Percentiles rank a stretch among this genome's conserved stretches.
Conservation (phyloP, 2,329 filamentous ascomycete genomes). For the Stachybotrys chartarum region DNA sequence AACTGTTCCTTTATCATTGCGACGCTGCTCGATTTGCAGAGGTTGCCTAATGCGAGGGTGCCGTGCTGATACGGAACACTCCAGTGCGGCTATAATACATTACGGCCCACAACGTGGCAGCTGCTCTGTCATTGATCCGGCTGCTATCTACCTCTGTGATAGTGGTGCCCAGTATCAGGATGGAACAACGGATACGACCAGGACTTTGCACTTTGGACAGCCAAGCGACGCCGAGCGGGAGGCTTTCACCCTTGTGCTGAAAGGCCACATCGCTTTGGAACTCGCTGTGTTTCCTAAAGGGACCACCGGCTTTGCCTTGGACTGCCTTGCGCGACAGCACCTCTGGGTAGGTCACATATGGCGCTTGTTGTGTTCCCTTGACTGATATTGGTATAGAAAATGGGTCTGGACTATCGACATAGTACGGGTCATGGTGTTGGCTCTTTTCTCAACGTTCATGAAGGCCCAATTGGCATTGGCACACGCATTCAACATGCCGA, state of each 20-base stretch:
- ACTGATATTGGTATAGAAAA: conserved; percentile 20
- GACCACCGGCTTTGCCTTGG: conserved; percentile 87
- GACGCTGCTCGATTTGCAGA: not conserved
- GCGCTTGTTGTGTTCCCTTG: not conserved
- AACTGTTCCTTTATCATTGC: not conserved
- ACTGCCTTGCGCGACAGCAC: conserved; percentile 80
- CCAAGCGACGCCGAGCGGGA: conserved; percentile 79
- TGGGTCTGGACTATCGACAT: conserved; percentile 91
- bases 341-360: conserved; percentile 63
- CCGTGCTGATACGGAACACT: conserved; percentile 3
- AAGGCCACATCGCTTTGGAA: conserved; percentile 87
- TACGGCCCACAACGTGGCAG: conserved; percentile 82
- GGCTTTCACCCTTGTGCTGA: conserved; percentile 88
- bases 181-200: conserved; percentile 91
- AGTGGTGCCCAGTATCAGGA: conserved; percentile 95
- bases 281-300: conserved; percentile 87
- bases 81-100: conserved; percentile 88
- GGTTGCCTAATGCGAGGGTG: not conserved
- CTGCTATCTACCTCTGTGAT: conserved; percentile 87
- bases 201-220: conserved; percentile 84
- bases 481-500: conserved; percentile 88
- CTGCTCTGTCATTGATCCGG: conserved; percentile 78
- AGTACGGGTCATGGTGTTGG: conserved; percentile 95
- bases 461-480: conserved; percentile 93
- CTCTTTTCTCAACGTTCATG: conserved; percentile 93